Percentiles rank a stretch among this genome's conserved stretches.
These are phyloP conservation scores for Leptomonas pyrrhocoris DNA, from an alignment of 208 protist species.

Conservation along the genomic window DNA sequence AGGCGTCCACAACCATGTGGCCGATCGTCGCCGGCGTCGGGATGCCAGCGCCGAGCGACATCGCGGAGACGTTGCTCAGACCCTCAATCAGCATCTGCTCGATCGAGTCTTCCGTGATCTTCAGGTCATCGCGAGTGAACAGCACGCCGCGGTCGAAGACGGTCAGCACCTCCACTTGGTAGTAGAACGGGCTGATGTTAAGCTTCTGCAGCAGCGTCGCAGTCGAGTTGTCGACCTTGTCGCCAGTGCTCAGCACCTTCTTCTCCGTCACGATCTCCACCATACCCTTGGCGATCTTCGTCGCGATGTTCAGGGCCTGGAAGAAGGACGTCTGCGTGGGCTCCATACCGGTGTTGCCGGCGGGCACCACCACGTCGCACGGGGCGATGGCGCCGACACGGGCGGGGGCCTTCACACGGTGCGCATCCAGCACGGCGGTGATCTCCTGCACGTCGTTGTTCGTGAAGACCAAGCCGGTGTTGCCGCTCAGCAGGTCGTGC, in stretches of 20 bases:
- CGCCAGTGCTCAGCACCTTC: constrained; percentile 94
- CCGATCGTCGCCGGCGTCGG: constrained; percentile 95
- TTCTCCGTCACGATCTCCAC: constrained; percentile 99
- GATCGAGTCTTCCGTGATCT: constrained; percentile 94
- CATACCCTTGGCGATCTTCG: constrained; percentile 98
- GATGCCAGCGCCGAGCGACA: constrained; percentile 96
- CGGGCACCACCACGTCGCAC: constrained; percentile 95
- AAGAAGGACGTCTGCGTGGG: constrained; percentile 99
- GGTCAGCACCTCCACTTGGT: constrained; percentile 92
- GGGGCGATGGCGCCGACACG: constrained; percentile 97
- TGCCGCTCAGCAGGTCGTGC: constrained; percentile 87
- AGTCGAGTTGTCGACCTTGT: constrained; percentile 97
- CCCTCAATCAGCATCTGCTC: constrained; percentile 85
- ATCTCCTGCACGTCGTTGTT: constrained; percentile 94
- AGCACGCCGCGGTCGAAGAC: constrained; percentile 97
- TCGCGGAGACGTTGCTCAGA: constrained; percentile 92
- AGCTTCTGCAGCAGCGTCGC: constrained; percentile 98
- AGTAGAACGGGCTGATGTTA: constrained; percentile 99
- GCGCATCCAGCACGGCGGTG: constrained; percentile 73
- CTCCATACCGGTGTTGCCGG: constrained; percentile 97
- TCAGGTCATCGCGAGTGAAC: constrained; percentile 94
- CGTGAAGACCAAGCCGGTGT: constrained; percentile 99
- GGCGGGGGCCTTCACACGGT: constrained; percentile 96
- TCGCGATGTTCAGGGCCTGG: constrained; percentile 99
- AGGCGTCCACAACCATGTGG: constrained; percentile 95